A percentile compares a stretch with the other conserved stretches of the same genome.
These are phyloP conservation scores for Colletotrichum musicola DNA, from an alignment of 2,329 filamentous ascomycete genomes.

Conservation along the genomic window DNA sequence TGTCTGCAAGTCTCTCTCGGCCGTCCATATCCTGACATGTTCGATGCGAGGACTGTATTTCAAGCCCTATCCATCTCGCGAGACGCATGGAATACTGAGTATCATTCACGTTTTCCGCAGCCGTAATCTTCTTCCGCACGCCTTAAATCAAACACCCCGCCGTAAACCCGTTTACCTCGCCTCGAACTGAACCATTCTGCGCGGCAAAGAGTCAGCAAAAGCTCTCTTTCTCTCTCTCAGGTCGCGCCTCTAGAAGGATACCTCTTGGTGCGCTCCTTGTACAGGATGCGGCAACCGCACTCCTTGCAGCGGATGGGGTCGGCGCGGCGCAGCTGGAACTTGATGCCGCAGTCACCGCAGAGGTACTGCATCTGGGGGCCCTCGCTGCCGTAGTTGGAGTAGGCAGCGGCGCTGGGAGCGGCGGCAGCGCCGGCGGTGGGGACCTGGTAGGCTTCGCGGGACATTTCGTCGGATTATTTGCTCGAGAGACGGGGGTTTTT, in stretches of 20 bases:
- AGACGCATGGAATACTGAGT: background rate
- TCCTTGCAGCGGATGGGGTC: conserved; percentile 90
- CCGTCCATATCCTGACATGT: background rate
- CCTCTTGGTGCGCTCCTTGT: conserved; percentile 98
- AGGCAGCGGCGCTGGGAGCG: conserved; percentile 57
- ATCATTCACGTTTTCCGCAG: background rate
- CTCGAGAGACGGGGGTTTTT: background rate
- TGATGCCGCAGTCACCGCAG: conserved; percentile 87
- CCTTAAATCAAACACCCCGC: background rate
- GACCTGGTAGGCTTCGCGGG: conserved; percentile 83
- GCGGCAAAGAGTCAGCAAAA: conserved; percentile 41
- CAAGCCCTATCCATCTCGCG: background rate
- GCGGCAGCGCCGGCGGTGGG: conserved; percentile 66
- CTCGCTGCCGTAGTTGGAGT: conserved; percentile 57
- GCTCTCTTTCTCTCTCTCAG: background rate
- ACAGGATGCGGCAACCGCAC: conserved; percentile 94
- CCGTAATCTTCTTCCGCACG: background rate
- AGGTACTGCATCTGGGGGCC: conserved; percentile 75
- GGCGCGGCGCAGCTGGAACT: conserved; percentile 80
- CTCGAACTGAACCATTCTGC: conserved; percentile 98
- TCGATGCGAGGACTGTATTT: background rate
- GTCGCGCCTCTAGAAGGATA: conserved; percentile 55
- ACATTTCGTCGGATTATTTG: conserved; percentile 57
- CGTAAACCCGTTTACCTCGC: conserved; percentile 72
- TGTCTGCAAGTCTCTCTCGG: too few species aligned